phyloP scores from a whole-genome alignment of 2,329 filamentous ascomycete species.

The Ascosphaera pollenicola region DNA sequence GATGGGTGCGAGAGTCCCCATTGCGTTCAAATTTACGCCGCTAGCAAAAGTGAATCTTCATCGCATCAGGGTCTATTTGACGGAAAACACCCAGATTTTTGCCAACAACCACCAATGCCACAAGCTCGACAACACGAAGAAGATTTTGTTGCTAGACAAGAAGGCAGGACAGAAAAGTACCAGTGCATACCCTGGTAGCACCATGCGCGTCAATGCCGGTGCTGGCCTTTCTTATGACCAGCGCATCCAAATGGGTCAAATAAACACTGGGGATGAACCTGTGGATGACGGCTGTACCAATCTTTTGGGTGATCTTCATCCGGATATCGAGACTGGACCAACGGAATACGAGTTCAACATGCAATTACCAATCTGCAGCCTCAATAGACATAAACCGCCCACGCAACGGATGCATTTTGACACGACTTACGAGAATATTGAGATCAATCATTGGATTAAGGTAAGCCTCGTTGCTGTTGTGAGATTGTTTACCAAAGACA shows the following conservation, averaged over 20 bases:
- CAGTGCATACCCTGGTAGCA: conserved; percentile 51
- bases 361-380: conserved; percentile 70
- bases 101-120: conserved; percentile 70
- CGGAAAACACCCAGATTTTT: conserved; percentile 80
- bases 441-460: conserved; percentile 94
- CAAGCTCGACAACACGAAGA: conserved; percentile 60
- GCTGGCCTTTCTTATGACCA: conserved; percentile 52
- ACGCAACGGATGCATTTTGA: conserved; percentile 55
- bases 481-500: background rate
- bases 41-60: conserved; percentile 86
- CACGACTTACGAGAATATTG: conserved; percentile 82
- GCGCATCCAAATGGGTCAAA: conserved; percentile 22
- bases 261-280: conserved; percentile 32
- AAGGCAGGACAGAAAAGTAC: conserved; percentile 55
- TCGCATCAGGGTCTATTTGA: conserved; percentile 75
- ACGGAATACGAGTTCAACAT: conserved; percentile 93
- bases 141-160: conserved; percentile 76
- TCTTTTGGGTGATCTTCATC: conserved; percentile 56
- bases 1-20: conserved; percentile 66
- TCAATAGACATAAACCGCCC: conserved; percentile 53
- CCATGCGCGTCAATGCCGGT: conserved; percentile 54
- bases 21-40: conserved; percentile 83
- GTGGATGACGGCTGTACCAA: conserved; percentile 38
- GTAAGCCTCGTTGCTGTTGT: conserved; percentile 24
- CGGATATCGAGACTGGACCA: conserved; percentile 57